Base-by-base conservation (phyloP, 768 basidiomycete genomes). In the Gyrodon lividus region DNA sequence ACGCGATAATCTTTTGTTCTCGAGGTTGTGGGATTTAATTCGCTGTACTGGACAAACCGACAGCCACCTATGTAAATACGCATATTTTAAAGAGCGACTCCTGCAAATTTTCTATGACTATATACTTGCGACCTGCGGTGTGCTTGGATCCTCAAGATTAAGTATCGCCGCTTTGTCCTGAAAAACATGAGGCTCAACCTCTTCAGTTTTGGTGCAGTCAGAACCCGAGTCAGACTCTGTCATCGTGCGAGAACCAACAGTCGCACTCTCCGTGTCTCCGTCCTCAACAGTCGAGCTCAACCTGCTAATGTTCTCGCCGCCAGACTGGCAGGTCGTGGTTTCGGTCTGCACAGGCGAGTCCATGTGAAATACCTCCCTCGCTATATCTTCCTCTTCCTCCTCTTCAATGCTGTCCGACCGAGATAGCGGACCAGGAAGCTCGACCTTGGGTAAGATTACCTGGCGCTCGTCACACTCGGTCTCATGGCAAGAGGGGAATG, bases 381-480 rank as follows among this genome's bases (percentile, higher is more conserved):
- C 47, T 22, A 42, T 26, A 26, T 56, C 58, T 17, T 43, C 66
- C 35, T 69, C 62, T 17, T 70, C 53, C 26, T 65, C 65, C 48
- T 69, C 67, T 43, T 60, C 65, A 16, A 67, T 67, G 47, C 67
- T 70, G 44, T 69, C 67, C 12, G 69, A 67, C n/a, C 65, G 57
- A 40, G 46, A 45, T 35, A 68, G 48, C 43, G 53, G 60, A 14
- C 67, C 58, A 7, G 65, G 63, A 19, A 58, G 56, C 5, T 58
- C 44, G 30, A 64, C 64, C 24, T 56, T 54, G 34, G 56, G 62
- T 5, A 66, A 40, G 13, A 44, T 48, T 44, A 59, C 54, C 41
- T 49, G 57, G 16, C 46, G 54, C 44, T 58, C 58, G 3, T 43
- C 52, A n/a, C 35, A 43, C 20, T 58, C 55, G 9, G 37, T 48